Conservation (phyloP, 2,329 filamentous ascomycete genomes). For the Colletotrichum sojae region DNA sequence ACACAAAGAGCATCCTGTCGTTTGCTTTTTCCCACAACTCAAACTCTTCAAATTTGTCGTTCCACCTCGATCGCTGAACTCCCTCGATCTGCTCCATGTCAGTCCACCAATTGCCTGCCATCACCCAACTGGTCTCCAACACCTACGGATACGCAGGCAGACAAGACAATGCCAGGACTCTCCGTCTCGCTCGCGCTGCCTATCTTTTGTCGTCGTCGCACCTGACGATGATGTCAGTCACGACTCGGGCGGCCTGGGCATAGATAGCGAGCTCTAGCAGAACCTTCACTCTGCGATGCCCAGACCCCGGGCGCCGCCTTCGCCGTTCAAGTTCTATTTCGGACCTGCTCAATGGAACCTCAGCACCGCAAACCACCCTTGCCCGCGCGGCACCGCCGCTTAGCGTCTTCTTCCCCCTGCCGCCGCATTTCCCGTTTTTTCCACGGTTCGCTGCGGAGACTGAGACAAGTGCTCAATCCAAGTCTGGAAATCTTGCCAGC, state of each 20-base stretch:
- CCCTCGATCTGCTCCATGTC: no score
- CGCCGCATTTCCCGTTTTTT: slow-evolving; percentile 5
- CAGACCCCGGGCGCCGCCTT: background rate
- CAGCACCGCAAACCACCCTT: background rate
- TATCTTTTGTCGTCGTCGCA: no score
- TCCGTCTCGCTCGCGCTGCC: no score
- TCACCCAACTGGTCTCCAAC: background rate
- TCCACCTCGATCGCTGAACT: background rate
- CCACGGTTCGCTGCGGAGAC: slow-evolving; percentile 12
- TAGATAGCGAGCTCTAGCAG: background rate
- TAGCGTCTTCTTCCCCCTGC: slow-evolving; percentile 10
- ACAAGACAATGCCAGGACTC: no score
- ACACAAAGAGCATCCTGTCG: background rate
- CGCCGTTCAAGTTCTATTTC: slow-evolving; percentile 30
- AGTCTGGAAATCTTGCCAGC: background rate
- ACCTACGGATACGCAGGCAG: no score
- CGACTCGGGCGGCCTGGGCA: background rate
- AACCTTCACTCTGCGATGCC: background rate
- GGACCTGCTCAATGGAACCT: slow-evolving; percentile 28
- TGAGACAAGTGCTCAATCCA: slow-evolving; percentile 24
- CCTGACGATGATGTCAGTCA: background rate
- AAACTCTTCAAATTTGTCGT: slow-evolving; percentile 5
- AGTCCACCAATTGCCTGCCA: no score
- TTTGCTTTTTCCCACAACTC: slow-evolving; percentile 24
- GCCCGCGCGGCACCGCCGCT: background rate